Evolutionary conservation across 495 filamentous ascomycete genomes (phyloP), one percentile per base, ranked within the genome.

Genomic region (Polyplosphaeria fusca): DNA sequence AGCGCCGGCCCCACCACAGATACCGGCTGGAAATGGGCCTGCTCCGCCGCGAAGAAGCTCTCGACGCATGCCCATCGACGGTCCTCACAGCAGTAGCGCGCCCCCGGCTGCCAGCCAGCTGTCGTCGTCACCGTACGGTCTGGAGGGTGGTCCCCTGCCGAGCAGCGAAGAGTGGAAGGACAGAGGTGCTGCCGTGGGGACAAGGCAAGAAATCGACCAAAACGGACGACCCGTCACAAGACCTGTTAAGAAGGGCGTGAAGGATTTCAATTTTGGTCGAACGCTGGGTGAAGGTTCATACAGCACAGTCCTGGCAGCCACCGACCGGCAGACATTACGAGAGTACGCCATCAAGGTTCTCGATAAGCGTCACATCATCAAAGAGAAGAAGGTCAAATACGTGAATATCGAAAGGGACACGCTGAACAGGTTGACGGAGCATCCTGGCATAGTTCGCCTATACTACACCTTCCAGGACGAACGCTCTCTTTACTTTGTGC

Each of bases 391-490:
- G 77, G 94, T 99, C 61, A 99, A 99, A 76, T 99, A 99, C 69
- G 94, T 99, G 68, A 96, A 96, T 71, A 97, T 99, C 61, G 94
- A 99, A 74, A 96, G 95, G 74, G 91, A 99, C 71, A 96, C 94
- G 9, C 78, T 99, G 28, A 99, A 99, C 67, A 85, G 91, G 55
- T 75, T 99, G 47, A 96, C 90, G 14, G 93, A 97, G 46, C 94
- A 99, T 66, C 94, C 94, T 7, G 94, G 94, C 11, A 90, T 99
- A 61, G 91, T 99, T 47, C 86, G 94, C 51, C 79, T 99, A 35
- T 99, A 96, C 67, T 99, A 99, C 73, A 99, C 94, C 4, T 99
- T 97, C 68, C 94, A 99, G 68, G 94, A 99, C 71, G 91, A 96
- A 65, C 80, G 86, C 24, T 96, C 91, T 13, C 74, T 99, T 9